Evolutionary conservation across 495 filamentous ascomycete genomes (phyloP), one percentile per base, ranked within the genome.

Genomic region (Neurospora sp.): DNA sequence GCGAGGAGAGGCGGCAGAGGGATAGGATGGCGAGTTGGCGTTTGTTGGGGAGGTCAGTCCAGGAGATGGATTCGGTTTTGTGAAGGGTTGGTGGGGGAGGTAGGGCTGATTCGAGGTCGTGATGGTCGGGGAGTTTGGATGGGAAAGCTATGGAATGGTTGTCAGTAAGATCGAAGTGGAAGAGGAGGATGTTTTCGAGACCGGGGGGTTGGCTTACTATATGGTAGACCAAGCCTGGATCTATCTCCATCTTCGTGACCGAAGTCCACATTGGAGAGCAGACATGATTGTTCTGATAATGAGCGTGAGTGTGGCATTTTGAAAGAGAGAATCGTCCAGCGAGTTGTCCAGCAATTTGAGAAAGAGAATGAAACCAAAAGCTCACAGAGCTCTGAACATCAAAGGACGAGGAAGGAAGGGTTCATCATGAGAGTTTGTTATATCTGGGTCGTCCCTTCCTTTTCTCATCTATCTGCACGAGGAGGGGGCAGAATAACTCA

Each of bases 1-100:
- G 86, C 72, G 88, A 85, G 39, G 85, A 86, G 6, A 89, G 78
- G 3, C 85, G 84, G 23, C 84, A 82, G n/a, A 89, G 79, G 5
- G 84, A 84, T 0, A 89, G 81, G 66, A 89, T 80, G 71, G 86
- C 79, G 12, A 89, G 82, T 48, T 88, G 87, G 73, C 81, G 78
- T 76, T 88, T 88, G 20, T 83, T 80, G 5, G 86, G 86, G 1
- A 89, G 78, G 40, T 83, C 80, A n/a, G 76, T 73, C 81, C 81
- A 82, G 69, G 79, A 62, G 27, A 35, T 62, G 14, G 7, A 4
- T 1, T 62, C 54, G 5, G 5, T 31, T 59, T 23, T 0, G 2
- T 59, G 0, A 0, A 1, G n/a, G 4, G 5, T 23, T 62, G 54
- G 7, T 62, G 14, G 1, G 0, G 2, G 14, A 16, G 27, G 27